phyloP scores from a whole-genome alignment of 768 basidiomycete species.

The Leccinellum rugosiceps region DNA sequence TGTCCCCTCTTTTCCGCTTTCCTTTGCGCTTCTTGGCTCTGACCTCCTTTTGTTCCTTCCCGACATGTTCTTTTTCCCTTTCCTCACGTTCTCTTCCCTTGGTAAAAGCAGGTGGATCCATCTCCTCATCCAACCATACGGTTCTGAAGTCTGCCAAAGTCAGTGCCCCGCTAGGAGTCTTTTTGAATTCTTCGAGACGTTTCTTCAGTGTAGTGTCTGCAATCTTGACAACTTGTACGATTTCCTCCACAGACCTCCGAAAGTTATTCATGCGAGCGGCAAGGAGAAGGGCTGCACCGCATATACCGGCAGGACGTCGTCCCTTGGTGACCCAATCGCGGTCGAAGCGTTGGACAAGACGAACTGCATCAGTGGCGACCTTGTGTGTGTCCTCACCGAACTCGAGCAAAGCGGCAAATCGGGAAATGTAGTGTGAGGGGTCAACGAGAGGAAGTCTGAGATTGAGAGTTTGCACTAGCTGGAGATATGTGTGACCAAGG shows the following conservation, averaged over 20 bases:
- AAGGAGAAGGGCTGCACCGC: constrained; percentile 90
- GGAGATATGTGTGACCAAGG: constrained; percentile 93
- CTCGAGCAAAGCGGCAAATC: constrained; percentile 91
- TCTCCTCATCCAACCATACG: constrained; percentile 88
- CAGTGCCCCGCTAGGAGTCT: constrained; percentile 79
- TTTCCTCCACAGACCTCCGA: constrained; percentile 86
- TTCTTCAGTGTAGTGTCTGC: constrained; percentile 94
- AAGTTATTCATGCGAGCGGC: constrained; percentile 99
- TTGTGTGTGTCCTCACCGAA: constrained; percentile 93
- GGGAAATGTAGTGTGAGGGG: constrained; percentile 93
- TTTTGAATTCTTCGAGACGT: constrained; percentile 91
- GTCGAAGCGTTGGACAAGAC: constrained; percentile 91
- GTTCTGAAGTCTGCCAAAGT: constrained; percentile 88
- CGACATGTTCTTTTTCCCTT: constrained; percentile 43
- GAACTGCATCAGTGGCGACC: constrained; percentile 90
- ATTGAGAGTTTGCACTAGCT: constrained; percentile 85
- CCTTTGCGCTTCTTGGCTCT: constrained; percentile 31
- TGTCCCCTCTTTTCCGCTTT: constrained; percentile 41
- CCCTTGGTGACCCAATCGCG: constrained; percentile 98
- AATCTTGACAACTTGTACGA: constrained; percentile 98
- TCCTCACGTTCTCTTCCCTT: constrained; percentile 73
- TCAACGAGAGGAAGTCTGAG: constrained; percentile 87
- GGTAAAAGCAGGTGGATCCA: constrained; percentile 88
- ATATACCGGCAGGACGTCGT: constrained; percentile 93
- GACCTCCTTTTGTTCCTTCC: constrained; percentile 29